Conservation (phyloP, 1,139 yeast species). For the Kodamaea derodonti region DNA sequence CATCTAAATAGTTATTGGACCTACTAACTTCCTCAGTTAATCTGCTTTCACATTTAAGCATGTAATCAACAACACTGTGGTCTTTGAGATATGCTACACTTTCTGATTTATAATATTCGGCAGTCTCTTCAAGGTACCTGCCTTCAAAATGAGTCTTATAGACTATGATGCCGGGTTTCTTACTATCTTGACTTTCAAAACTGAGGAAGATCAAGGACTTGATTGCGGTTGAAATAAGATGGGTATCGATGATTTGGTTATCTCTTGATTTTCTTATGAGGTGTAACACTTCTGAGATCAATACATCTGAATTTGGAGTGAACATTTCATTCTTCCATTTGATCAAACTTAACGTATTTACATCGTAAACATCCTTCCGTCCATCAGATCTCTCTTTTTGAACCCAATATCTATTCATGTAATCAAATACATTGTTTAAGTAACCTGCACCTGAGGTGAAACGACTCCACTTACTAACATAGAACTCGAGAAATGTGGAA, state of each 20-base stretch:
- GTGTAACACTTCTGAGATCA: constrained; percentile 69
- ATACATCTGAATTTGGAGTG: constrained; percentile 52
- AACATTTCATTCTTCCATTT: constrained; percentile 89
- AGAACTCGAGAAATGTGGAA: constrained; percentile 77
- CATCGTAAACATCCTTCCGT: constrained; percentile 85
- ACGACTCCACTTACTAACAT: constrained; percentile 85
- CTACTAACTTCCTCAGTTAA: constrained; percentile 79
- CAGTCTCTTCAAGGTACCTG: constrained; percentile 71
- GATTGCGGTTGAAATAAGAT: constrained; percentile 68
- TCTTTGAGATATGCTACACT: constrained; percentile 61
- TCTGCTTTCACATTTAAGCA: constrained; percentile 79
- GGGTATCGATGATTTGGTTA: constrained; percentile 70
- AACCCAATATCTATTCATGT: constrained; percentile 97
- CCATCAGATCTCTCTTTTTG: constrained; percentile 95
- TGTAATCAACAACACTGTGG: constrained; percentile 86
- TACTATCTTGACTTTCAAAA: constrained; percentile 75
- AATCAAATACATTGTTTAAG: constrained; percentile 89
- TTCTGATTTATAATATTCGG: constrained; percentile 68
- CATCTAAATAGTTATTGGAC: constrained; percentile 77
- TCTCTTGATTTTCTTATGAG: constrained; percentile 77
- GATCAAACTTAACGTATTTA: constrained; percentile 78
- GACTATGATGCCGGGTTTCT: constrained; percentile 77
- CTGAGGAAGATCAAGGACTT: constrained; percentile 79
- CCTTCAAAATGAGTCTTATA: constrained; percentile 78
- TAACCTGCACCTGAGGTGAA: constrained; percentile 90